These are phyloP conservation scores for Hemisphaericaspora subhashii DNA, from an alignment of 1,139 yeast genomes.

Conservation along the genomic window DNA sequence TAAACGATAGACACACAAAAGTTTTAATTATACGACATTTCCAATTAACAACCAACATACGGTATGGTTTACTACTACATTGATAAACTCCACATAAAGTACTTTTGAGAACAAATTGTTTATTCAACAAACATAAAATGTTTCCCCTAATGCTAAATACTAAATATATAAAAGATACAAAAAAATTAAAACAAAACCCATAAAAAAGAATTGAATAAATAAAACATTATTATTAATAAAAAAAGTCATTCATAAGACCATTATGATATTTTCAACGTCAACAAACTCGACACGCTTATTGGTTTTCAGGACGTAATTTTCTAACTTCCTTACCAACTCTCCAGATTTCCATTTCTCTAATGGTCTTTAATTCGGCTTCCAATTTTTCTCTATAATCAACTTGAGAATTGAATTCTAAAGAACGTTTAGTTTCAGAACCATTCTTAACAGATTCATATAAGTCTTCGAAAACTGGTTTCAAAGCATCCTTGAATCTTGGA, in stretches of 20 bases:
- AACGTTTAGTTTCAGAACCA: slow-evolving; percentile 97
- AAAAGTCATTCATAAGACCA: slow-evolving; percentile 37
- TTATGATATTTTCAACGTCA: slow-evolving; percentile 19
- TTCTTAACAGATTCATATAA: slow-evolving; percentile 93
- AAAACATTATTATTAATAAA: slow-evolving; percentile 18
- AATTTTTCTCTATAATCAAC: slow-evolving; percentile 96
- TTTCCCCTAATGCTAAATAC: slow-evolving; percentile 24
- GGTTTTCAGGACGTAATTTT: slow-evolving; percentile 99
- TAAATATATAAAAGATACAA: slow-evolving; percentile 8
- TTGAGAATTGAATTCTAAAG: slow-evolving; percentile 97
- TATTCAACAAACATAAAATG: slow-evolving; percentile 42
- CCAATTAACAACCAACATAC: slow-evolving; percentile 3
- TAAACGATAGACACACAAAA: no score
- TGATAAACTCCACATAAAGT: slow-evolving; percentile 12
- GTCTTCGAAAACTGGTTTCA: slow-evolving; percentile 97
- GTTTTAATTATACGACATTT: not conserved
- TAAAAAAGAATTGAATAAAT: slow-evolving; percentile 26
- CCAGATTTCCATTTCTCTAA: slow-evolving; percentile 99
- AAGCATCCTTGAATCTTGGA: slow-evolving; percentile 97
- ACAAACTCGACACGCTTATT: slow-evolving; percentile 39
- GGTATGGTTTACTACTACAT: slow-evolving; percentile 17
- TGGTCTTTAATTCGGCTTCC: slow-evolving; percentile 87
- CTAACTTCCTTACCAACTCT: slow-evolving; percentile 99
- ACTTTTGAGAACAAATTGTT: slow-evolving; percentile 21
- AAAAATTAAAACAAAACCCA: slow-evolving; percentile 14